A percentile compares a stretch with the other conserved stretches of the same genome.
phyloP scores from a whole-genome alignment of 2,329 filamentous ascomycete species.

The Pestalotiopsis sp. region DNA sequence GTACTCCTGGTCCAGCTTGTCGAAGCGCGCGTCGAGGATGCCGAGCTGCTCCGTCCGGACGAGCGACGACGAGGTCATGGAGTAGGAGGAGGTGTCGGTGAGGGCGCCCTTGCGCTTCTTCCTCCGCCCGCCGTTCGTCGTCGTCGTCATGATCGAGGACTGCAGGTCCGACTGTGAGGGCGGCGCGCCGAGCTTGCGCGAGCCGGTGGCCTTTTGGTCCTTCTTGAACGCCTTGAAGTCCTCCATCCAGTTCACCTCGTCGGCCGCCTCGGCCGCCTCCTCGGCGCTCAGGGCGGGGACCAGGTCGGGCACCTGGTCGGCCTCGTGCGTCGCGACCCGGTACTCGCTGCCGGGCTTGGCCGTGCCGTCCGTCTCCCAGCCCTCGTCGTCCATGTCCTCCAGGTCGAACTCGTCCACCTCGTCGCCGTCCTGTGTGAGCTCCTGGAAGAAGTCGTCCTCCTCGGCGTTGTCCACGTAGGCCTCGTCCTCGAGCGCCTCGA shows the following conservation, averaged over 20 bases:
- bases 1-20: slow-evolving; percentile 78
- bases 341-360: slow-evolving; percentile 72
- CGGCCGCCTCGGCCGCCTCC: slow-evolving; percentile 47
- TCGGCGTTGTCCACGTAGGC: slow-evolving; percentile 87
- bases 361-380: slow-evolving; percentile 95
- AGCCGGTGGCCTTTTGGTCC: slow-evolving; percentile 60
- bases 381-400: slow-evolving; percentile 68
- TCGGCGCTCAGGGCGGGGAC: slow-evolving; percentile 33
- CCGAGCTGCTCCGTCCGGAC: slow-evolving; percentile 86
- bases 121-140: slow-evolving; percentile 75
- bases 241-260: slow-evolving; percentile 82
- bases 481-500: slow-evolving; percentile 94
- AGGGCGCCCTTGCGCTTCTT: slow-evolving; percentile 97
- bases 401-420: slow-evolving; percentile 53
- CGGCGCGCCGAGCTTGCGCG: slow-evolving; percentile 38
- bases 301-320: slow-evolving; percentile 50
- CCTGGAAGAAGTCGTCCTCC: slow-evolving; percentile 70
- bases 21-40: slow-evolving; percentile 87
- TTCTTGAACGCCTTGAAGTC: slow-evolving; percentile 96
- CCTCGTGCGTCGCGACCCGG: slow-evolving; percentile 36
- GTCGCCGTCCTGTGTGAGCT: slow-evolving; percentile 72
- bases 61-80: slow-evolving; percentile 88
- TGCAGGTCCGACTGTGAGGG: slow-evolving; percentile 65
- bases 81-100: slow-evolving; percentile 85
- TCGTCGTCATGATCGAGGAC: slow-evolving; percentile 73